Base-by-base conservation (phyloP, 306 rosid genomes). In the Acmispon strigosus region DNA sequence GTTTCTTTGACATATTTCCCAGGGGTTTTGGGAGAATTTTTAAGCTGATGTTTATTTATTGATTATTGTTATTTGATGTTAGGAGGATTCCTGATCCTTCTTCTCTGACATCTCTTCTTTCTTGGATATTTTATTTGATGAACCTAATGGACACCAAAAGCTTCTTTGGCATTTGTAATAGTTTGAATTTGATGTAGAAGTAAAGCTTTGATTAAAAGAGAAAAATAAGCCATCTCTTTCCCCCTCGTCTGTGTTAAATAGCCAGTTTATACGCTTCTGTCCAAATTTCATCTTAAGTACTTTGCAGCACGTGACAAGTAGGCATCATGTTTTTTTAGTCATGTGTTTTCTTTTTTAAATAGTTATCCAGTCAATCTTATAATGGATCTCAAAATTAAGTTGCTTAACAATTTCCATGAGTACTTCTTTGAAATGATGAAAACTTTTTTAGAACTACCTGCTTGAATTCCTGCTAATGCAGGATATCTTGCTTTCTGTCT, bases 401-500 rank as follows among this genome's bases (percentile, higher is more conserved):
- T 24, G 18, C 18, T 45, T 61, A 27, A 65, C 44, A 68, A 19
- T 27, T 57, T 13, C 15, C n/a, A 15, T 34, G 41, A 62, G 39
- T 72, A 14, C 7, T 60, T 18, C 15, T 75, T 20, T 49, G 8
- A 7, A 32, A 61, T 27, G 52, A n/a, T 56, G 17, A 66, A 45
- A 41, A 9, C 34, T 39, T 9, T 12, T 16, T 24, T 18, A 49
- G 16, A 45, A 47, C 48, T 12, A 14, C 50, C 48, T 12, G 12
- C 57, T 45, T 62, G 16, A n/a, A 34, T 52, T 41, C 2, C 8
- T 60, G 37, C 50, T 57, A 17, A 39, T n/a, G 17, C 47, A 37
- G 68, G 45, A 36, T 57, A 32, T 61, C 44, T 37, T 68, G 64
- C 22, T 69, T 62, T 14, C n/a, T 27, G n/a, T 70, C 27, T 69